These are phyloP conservation scores for Populus simonii DNA, from an alignment of 345 rosid genomes.

Conservation along the genomic window DNA sequence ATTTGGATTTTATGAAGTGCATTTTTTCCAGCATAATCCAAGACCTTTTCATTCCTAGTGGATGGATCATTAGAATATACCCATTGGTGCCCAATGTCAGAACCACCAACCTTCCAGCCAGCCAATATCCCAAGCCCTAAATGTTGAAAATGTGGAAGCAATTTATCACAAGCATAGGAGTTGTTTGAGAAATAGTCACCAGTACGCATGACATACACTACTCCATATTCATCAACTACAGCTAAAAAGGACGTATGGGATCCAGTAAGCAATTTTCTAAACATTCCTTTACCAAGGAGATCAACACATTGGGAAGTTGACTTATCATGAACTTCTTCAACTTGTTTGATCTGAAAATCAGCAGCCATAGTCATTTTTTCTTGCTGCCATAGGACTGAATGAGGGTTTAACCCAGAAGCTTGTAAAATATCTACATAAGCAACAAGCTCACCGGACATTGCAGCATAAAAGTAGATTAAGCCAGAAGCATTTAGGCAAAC, in stretches of 20 bases:
- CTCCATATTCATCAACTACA: slow-evolving; percentile 73
- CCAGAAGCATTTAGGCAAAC: slow-evolving; percentile 81
- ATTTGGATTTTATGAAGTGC: slow-evolving; percentile 26
- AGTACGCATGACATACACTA: slow-evolving; percentile 53
- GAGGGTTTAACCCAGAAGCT: slow-evolving; percentile 45
- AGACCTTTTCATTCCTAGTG: slow-evolving; percentile 19
- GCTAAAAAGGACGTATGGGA: slow-evolving; percentile 70
- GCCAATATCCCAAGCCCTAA: slow-evolving; percentile 59
- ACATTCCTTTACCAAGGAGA: slow-evolving; percentile 43
- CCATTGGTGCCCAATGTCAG: slow-evolving; percentile 56
- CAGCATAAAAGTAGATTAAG: slow-evolving; percentile 52
- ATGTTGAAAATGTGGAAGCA: slow-evolving; percentile 48
- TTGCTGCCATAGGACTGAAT: slow-evolving; percentile 28
- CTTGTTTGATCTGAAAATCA: slow-evolving; percentile 29
- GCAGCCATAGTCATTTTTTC: slow-evolving; percentile 23
- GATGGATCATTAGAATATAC: slow-evolving; percentile 20
- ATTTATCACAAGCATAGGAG: slow-evolving; percentile 32
- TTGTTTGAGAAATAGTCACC: slow-evolving; percentile 49
- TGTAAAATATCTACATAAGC: slow-evolving; percentile 53
- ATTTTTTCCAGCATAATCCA: slow-evolving; percentile 20
- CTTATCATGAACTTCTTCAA: slow-evolving; percentile 31
- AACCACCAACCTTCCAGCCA: slow-evolving; percentile 75
- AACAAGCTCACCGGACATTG: slow-evolving; percentile 64
- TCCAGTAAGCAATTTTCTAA: slow-evolving; percentile 68
- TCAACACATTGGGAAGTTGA: slow-evolving; percentile 24